Evolutionary conservation across 352 stramenopile genomes (phyloP).

Genomic region (Vaucheria bursata): DNA sequence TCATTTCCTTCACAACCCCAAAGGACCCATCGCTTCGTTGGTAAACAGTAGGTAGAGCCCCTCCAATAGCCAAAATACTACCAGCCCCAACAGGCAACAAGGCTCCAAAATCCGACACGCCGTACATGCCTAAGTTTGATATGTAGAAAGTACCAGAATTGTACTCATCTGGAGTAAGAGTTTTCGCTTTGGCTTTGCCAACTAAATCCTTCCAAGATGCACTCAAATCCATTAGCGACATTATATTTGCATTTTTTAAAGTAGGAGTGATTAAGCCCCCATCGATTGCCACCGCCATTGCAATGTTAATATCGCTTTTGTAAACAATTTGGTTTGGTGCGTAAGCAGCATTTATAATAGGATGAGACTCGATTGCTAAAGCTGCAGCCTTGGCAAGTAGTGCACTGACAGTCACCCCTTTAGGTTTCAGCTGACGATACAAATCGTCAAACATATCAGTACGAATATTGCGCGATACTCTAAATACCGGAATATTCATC

Average conservation of each 20-base stretch:
- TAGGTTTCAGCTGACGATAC: slow-evolving; percentile 67
- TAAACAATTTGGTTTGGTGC: slow-evolving; percentile 59
- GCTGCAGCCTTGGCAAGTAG: slow-evolving; percentile 69
- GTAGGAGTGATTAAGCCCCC: slow-evolving; percentile 72
- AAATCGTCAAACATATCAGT: slow-evolving; percentile 69
- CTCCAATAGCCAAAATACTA: slow-evolving; percentile 67
- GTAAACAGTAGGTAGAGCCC: slow-evolving; percentile 61
- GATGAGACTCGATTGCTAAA: slow-evolving; percentile 65
- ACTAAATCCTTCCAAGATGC: slow-evolving; percentile 73
- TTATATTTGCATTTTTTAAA: slow-evolving; percentile 67
- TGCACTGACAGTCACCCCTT: slow-evolving; percentile 57
- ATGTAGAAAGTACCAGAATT: slow-evolving; percentile 69
- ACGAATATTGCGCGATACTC: slow-evolving; percentile 63
- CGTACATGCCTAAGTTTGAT: slow-evolving; percentile 77
- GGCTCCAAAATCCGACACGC: slow-evolving; percentile 62
- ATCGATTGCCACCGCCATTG: slow-evolving; percentile 72
- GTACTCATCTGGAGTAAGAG: slow-evolving; percentile 66
- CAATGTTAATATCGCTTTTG: slow-evolving; percentile 74
- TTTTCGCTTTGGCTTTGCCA: slow-evolving; percentile 60
- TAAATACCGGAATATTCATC: slow-evolving; percentile 64
- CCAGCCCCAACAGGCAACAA: slow-evolving; percentile 64
- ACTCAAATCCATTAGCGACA: slow-evolving; percentile 60
- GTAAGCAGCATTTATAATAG: slow-evolving; percentile 70
- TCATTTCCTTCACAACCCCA: slow-evolving; percentile 71
- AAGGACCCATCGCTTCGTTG: slow-evolving; percentile 50